Evolutionary conservation across 106 monocot genomes (phyloP), one percentile per base, ranked within the genome.

Genomic region (Ottelia alismoides): DNA sequence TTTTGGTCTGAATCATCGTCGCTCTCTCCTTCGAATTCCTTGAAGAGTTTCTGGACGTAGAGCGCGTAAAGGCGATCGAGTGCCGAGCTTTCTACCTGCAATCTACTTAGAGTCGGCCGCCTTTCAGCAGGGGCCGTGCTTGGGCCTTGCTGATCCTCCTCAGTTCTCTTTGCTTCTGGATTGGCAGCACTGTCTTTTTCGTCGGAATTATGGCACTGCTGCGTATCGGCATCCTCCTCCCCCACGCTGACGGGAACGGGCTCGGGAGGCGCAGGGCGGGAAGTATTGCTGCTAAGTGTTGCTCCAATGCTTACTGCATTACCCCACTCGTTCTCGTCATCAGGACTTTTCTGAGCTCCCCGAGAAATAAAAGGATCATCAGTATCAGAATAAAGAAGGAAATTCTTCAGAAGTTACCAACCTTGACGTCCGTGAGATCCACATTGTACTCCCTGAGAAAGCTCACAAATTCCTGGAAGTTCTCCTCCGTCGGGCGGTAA

Each of bases 361-460:
- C 24, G 10, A 31, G 45, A 47, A 27, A 60, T 16, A 60, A 45
- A 10, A 20, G 10, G 20, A 2, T 32, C 31, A 11, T 31, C 20
- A 32, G 57, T 18, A 11, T 31, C 3, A 3, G 22, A 51, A 25
- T 51, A 6, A 51, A 3, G 1, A 3, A 24, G 24, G 14, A 11
- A 2, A 9, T n/a, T 54, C 2, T 22, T 1, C 26, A n/a, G n/a
- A n/a, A 28, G 16, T 16, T 27, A 25, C 35, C 1, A 51, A 86
- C 92, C 86, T 79, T 69, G 46, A 92, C 82, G 72, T 92, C 60
- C 23, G 71, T 76, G 50, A 92, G 86, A 67, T 82, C 86, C 5
- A 92, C 74, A 61, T 72, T 72, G 31, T 80, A 76, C 18, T 82
- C 74, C 70, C 69, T 53, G 14, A 92, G 79, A 52, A 82, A 92